Conservation (phyloP, 768 basidiomycete species). For the Phlebiopsis gigantea region DNA sequence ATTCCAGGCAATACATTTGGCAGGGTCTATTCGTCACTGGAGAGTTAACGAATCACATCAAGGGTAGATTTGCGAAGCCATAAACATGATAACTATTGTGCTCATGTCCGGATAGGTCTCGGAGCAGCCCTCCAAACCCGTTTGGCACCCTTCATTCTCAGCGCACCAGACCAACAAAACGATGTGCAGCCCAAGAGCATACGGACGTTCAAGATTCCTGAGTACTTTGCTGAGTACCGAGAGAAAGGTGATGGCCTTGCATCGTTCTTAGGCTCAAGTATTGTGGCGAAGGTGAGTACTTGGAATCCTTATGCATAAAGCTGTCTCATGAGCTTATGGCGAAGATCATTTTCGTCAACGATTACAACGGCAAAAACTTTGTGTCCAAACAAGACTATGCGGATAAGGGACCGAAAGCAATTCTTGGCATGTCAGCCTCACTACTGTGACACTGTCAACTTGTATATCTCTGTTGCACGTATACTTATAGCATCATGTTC, state of each 20-base stretch:
- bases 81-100: background rate
- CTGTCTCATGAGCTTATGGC: too few relatives aligned
- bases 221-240: conserved; percentile 88
- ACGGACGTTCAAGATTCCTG: conserved; percentile 65
- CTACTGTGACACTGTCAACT: conserved; percentile 41
- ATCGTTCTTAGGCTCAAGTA: conserved; percentile 76
- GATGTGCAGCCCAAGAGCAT: conserved; percentile 69
- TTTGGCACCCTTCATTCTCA: conserved; percentile 56
- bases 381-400: conserved; percentile 79
- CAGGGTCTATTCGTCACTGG: conserved; percentile 80
- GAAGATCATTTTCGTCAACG: conserved; percentile 67
- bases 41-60: conserved; percentile 63
- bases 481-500: too few relatives aligned
- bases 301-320: conserved; percentile 9
- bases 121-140: conserved; percentile 62
- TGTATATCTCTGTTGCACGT: too few relatives aligned
- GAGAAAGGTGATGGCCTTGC: conserved; percentile 80
- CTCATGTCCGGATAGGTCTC: conserved; percentile 15
- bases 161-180: conserved; percentile 56
- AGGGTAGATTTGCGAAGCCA: conserved; percentile 41
- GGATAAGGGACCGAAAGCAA: conserved; percentile 62
- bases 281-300: conserved; percentile 70
- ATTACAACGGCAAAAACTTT: conserved; percentile 59
- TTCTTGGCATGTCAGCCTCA: conserved; percentile 75
- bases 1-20: conserved; percentile 70